Base-by-base conservation (phyloP, 305 asterid genomes). In the Lippia alba region DNA sequence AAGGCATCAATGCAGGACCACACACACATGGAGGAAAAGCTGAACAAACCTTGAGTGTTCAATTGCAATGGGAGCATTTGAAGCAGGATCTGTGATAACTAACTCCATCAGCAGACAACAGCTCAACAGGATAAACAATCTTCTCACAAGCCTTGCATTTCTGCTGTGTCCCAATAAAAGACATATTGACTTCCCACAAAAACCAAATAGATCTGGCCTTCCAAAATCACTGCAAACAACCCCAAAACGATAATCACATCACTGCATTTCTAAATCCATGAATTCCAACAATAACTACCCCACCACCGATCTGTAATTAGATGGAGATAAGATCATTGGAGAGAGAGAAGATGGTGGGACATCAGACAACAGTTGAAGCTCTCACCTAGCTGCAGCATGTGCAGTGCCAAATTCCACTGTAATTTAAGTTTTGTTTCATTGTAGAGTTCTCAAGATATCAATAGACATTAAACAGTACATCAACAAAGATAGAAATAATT, bases 351-450 rank as follows among this genome's bases (percentile, higher is more conserved):
- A n/a, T n/a, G n/a, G n/a, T n/a, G n/a, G n/a, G n/a, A n/a, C n/a
- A n/a, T n/a, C n/a, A n/a, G n/a, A 24, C 30, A 73, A 61, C 60
- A 78, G 64, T 19, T 33, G 49, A 62, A 61, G 71, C 19, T 51
- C 33, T 78, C 83, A 93, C 98, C 94, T 86, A 72, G 98, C 98
- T 6, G 98, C 98, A 70, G 96, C 82, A 80, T 87, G 98, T 18
- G 98, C 98, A 70, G 98, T 93, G 81, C 91, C 98, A 64, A 93
- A 93, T 45, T 96, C 98, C 58, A 97, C 98, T 93, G 70, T 10
- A 71, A 62, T 64, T 56, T 34, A 61, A 65, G 48, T 71, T 49
- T 40, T 60, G 64, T 58, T 64, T 69, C 4, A 41, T 33, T 62
- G 64, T 11, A 74, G 56, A 71, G 59, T 71, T 64, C 39, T 56